A percentile compares a stretch with the other conserved stretches of the same genome.
Evolutionary conservation across 2,329 filamentous ascomycete genomes (phyloP).

Genomic region (Alternaria longipes): DNA sequence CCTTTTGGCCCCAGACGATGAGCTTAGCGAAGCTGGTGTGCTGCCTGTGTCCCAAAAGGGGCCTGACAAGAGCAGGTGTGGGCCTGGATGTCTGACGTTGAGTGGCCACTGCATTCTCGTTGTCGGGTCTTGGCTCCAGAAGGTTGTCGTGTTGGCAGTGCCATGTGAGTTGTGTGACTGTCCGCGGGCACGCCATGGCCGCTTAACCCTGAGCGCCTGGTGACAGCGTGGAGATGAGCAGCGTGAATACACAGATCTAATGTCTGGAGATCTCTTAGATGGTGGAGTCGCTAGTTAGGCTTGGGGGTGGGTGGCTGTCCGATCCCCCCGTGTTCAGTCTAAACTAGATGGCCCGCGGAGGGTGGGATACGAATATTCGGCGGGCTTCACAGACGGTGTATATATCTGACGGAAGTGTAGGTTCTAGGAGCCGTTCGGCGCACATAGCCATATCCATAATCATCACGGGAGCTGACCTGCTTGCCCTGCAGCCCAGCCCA

Average conservation of each 20-base stretch:
- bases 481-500: constrained; percentile 21
- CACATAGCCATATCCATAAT: constrained; percentile 12
- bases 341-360: constrained; percentile 5
- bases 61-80: constrained; percentile 26
- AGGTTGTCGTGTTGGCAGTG: constrained; percentile 39
- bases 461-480: constrained; percentile 15
- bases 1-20: background rate
- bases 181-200: constrained; percentile 26
- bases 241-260: constrained; percentile 26
- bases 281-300: constrained; percentile 9
- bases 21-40: constrained; percentile 24
- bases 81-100: constrained; percentile 12
- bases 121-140: constrained; percentile 20
- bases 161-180: constrained; percentile 31
- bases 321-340: constrained; percentile 11
- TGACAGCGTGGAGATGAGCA: constrained; percentile 21
- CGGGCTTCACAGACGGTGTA: constrained; percentile 7
- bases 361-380: constrained; percentile 7
- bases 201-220: constrained; percentile 23
- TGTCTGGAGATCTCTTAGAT: constrained; percentile 18
- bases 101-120: constrained; percentile 28
- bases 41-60: constrained; percentile 27
- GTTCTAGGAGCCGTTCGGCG: background rate
- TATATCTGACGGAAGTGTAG: constrained; percentile 12
- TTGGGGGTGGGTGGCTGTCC: constrained; percentile 10